Evolutionary conservation across 805 yeast species (phyloP).

Genomic region (Yamadazyma phyllophila): DNA sequence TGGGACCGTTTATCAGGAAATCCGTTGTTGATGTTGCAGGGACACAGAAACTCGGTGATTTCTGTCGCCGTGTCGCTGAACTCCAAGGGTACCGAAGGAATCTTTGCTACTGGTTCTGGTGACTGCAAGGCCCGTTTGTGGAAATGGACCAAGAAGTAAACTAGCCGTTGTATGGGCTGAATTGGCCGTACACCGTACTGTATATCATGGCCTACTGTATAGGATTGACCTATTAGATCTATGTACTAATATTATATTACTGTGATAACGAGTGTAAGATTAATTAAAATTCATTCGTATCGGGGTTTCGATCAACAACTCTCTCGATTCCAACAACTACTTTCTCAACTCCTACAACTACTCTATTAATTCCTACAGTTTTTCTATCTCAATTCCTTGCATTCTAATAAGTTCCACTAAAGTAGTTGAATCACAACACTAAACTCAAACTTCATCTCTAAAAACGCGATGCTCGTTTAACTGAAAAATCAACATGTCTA

Average conservation of each 20-base stretch:
- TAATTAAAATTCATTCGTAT: no score
- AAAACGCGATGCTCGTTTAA: constrained; percentile 11
- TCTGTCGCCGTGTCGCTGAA: constrained; percentile 88
- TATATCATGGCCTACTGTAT: background rate
- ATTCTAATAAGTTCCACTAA: no score
- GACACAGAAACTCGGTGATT: constrained; percentile 93
- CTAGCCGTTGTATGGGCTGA: no score
- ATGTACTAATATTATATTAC: constrained; percentile 5
- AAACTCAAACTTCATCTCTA: no score
- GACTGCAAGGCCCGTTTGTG: constrained; percentile 97
- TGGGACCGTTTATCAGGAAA: constrained; percentile 94
- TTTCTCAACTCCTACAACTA: no score
- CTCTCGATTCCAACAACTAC: constrained; percentile 50
- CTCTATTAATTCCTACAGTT: no score
- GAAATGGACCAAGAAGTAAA: constrained; percentile 66
- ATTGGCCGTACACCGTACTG: no score
- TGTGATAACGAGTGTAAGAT: no score
- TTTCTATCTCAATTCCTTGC: no score
- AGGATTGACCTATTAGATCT: background rate
- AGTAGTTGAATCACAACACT: no score
- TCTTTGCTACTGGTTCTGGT: constrained; percentile 96
- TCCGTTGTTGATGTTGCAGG: constrained; percentile 92
- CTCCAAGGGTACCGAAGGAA: constrained; percentile 69
- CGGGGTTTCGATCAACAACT: constrained; percentile 51
- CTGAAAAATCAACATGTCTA: constrained; percentile 34